Evolutionary conservation across 2,329 filamentous ascomycete species (phyloP), one percentile per base, ranked within the genome.

Genomic region (Drechslerella coelobrocha): DNA sequence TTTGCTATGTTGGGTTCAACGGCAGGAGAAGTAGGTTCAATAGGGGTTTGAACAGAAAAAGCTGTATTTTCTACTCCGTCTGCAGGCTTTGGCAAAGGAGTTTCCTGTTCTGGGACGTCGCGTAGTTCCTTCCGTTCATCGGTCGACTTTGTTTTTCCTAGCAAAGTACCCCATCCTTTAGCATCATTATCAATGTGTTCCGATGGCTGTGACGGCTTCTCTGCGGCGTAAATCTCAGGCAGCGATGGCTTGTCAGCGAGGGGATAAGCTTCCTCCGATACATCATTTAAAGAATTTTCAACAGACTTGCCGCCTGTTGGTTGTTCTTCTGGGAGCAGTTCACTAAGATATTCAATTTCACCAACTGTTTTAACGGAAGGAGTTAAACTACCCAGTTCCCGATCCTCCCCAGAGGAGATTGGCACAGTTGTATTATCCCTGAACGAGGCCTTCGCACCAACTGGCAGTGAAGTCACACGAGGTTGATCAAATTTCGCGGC

Each of bases 201-300:
- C 1, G 53, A 57, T 31, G 59, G 39, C 24, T 45, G 50, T 19
- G 37, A 48, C 3, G 68, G 47, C 14, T 39, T 51, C 8, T 48
- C 68, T 8, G 26, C 29, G 26, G 54, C 8, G 24, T 51, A 56
- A 9, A 65, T 43, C 10, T 61, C 61, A 10, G 68, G 61, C 3
- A 60, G 37, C 2, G 56, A 27, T 14, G 68, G 68, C 23, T 72
- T 72, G 24, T 72, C 55, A 10, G 61, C 68, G 34, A 56, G 53
- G 9, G 24, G 37, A 45, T 59, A 71, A 29, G 24, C 29, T 2
- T 51, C 47, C 7, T 29, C 24, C 14, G 21, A 7, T 8, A 31
- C 24, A 29, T 5, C 12, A 9, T 59, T 53, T 27, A 61, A 27
- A 24, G 27, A 21, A 31, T 26, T 26, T 9, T 72, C 55, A 19